These are phyloP conservation scores for Esteya vermicola DNA, from an alignment of 2,329 filamentous ascomycete species.

Conservation along the genomic window DNA sequence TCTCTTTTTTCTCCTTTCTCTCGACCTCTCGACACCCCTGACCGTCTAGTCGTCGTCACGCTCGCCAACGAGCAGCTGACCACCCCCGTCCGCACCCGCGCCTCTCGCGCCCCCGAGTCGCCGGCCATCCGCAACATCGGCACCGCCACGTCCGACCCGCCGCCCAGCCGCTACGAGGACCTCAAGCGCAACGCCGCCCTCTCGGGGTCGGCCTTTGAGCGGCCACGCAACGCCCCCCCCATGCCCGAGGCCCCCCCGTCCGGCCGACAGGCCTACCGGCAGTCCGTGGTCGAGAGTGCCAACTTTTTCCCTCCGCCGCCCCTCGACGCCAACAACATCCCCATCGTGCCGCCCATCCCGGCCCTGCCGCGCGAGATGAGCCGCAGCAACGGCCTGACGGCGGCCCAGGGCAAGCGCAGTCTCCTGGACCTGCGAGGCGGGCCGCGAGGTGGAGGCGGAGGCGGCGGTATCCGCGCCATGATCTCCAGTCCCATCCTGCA, in stretches of 20 bases:
- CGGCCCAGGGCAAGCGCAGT: slow-evolving; percentile 14
- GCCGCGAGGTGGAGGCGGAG: slow-evolving; percentile 13
- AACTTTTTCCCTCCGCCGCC: not conserved
- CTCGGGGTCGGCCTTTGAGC: slow-evolving; percentile 22
- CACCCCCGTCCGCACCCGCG: slow-evolving; percentile 14
- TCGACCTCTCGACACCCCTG: not conserved
- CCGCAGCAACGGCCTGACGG: too few species aligned
- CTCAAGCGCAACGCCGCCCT: slow-evolving; percentile 27
- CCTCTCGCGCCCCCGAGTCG: slow-evolving; percentile 22
- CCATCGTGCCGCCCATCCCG: not conserved
- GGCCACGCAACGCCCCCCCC: slow-evolving; percentile 16
- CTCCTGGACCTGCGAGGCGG: slow-evolving; percentile 14
- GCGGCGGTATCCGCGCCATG: too few species aligned
- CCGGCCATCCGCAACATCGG: slow-evolving; percentile 21
- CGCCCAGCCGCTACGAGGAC: slow-evolving; percentile 33
- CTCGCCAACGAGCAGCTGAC: slow-evolving; percentile 22
- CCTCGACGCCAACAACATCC: not conserved
- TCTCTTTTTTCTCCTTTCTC: not conserved
- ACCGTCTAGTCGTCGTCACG: slow-evolving; percentile 21
- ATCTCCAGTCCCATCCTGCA: slow-evolving; percentile 37
- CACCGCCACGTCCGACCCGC: slow-evolving; percentile 24
- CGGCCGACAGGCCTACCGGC: too few species aligned
- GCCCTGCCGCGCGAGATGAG: too few species aligned
- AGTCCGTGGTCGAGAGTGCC: too few species aligned
- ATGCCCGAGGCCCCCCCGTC: slow-evolving; percentile 1